phyloP scores from a whole-genome alignment of 768 basidiomycete genomes.

The Kwoniella sp. region DNA sequence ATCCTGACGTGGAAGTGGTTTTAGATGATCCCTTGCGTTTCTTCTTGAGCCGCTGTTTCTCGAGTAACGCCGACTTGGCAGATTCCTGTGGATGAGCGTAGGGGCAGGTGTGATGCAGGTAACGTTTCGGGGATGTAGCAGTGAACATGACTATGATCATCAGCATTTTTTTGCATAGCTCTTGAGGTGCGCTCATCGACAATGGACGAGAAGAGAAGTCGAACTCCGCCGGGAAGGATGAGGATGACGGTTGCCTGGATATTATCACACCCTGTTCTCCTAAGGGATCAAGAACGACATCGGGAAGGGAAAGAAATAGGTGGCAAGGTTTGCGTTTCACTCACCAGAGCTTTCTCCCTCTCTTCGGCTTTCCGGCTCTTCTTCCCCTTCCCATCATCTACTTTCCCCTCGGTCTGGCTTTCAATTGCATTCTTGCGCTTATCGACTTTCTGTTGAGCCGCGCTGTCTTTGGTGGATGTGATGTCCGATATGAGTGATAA shows the following conservation, averaged over 20 bases:
- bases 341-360: slow-evolving; percentile 17
- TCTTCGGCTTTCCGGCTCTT: slow-evolving; percentile 7
- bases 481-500: slow-evolving; percentile 19
- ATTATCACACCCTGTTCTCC: no score
- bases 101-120: no score
- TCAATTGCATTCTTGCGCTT: slow-evolving; percentile 16
- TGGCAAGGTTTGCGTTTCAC: background rate
- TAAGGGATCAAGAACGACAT: no score
- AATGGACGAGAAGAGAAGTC: no score
- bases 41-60: slow-evolving; percentile 16
- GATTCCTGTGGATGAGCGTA: slow-evolving; percentile 3
- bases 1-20: background rate
- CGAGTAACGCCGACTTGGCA: slow-evolving; percentile 9
- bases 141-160: background rate
- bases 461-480: slow-evolving; percentile 8
- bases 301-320: no score
- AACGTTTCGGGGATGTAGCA: background rate
- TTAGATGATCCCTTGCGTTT: background rate
- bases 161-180: no score
- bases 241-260: no score
- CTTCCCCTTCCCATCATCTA: slow-evolving; percentile 3
- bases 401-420: slow-evolving; percentile 1
- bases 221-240: no score
- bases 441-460: background rate
- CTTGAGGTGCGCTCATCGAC: no score